Conservation (phyloP, 1,139 yeast species). For the Diutina rugosa region DNA sequence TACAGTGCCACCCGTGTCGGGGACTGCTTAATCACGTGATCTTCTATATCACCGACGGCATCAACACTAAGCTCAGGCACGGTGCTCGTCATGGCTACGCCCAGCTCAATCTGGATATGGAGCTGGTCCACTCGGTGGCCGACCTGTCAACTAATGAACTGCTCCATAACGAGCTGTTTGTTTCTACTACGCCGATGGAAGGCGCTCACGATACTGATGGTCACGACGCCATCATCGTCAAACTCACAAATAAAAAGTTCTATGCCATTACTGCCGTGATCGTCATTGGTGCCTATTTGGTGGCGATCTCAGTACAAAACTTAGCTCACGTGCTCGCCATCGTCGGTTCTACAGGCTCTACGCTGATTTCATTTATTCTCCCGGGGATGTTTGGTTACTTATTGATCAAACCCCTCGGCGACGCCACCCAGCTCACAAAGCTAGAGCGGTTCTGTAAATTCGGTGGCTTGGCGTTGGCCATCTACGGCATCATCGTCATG, state of each 20-base stretch:
- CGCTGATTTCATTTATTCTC: constrained; percentile 81
- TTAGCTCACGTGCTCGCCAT: constrained; percentile 80
- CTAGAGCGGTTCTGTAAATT: constrained; percentile 34
- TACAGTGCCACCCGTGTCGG: constrained; percentile 72
- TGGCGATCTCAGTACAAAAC: constrained; percentile 70
- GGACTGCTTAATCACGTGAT: constrained; percentile 58
- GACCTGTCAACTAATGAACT: constrained; percentile 7
- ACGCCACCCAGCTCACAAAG: constrained; percentile 20
- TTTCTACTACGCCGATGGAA: constrained; percentile 36
- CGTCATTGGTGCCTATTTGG: constrained; percentile 46
- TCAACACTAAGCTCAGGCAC: constrained; percentile 6
- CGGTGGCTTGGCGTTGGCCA: constrained; percentile 44
- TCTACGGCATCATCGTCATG: constrained; percentile 77
- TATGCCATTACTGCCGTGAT: constrained; percentile 54
- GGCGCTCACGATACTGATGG: constrained; percentile 39
- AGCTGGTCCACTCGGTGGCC: constrained; percentile 7
- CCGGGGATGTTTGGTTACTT: constrained; percentile 85
- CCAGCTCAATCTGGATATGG: not conserved
- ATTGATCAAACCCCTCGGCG: constrained; percentile 36
- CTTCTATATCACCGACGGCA: constrained; percentile 32
- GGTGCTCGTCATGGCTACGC: constrained; percentile 7
- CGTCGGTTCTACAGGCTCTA: constrained; percentile 93
- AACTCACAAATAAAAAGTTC: constrained; percentile 39
- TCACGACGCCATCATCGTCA: constrained; percentile 38
- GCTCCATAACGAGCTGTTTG: constrained; percentile 17